phyloP scores from a whole-genome alignment of 768 basidiomycete species.

The Pleurotus cornucopiae region DNA sequence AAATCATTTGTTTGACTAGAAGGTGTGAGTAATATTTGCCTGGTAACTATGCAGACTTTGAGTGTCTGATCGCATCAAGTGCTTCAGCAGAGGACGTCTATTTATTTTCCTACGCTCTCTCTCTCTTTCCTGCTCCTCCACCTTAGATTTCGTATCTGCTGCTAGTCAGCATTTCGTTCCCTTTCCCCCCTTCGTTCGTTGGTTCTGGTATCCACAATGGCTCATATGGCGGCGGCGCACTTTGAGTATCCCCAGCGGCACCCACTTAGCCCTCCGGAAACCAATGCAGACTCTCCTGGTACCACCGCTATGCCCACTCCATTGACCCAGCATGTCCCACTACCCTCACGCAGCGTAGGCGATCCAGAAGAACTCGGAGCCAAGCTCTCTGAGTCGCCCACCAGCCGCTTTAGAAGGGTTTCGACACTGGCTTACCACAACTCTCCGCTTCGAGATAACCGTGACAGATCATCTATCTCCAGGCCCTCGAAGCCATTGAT shows the following conservation, averaged over 20 bases:
- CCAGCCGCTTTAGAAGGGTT: slow-evolving; percentile 34
- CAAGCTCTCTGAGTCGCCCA: slow-evolving; percentile 24
- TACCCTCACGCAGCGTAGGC: background rate
- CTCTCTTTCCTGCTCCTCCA: slow-evolving; percentile 7
- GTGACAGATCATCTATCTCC: slow-evolving; percentile 30
- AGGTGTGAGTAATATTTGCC: background rate
- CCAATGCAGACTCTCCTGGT: slow-evolving; percentile 20
- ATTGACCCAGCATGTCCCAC: background rate
- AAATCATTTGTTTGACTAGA: too few species aligned
- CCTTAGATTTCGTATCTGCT: slow-evolving; percentile 6
- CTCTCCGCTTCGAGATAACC: slow-evolving; percentile 38
- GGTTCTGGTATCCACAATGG: slow-evolving; percentile 27
- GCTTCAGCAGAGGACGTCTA: background rate
- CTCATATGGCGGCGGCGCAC: slow-evolving; percentile 31
- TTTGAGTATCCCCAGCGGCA: slow-evolving; percentile 36
- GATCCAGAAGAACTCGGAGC: slow-evolving; percentile 12
- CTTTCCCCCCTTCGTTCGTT: slow-evolving; percentile 11
- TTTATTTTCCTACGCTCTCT: slow-evolving; percentile 11
- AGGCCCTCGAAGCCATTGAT: slow-evolving; percentile 52
- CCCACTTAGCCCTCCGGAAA: slow-evolving; percentile 39
- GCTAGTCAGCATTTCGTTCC: slow-evolving; percentile 3
- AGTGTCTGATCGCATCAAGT: slow-evolving; percentile 4
- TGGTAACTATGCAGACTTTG: too few species aligned
- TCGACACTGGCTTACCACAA: slow-evolving; percentile 56
- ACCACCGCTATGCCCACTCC: slow-evolving; percentile 11